Percentiles rank a stretch among this genome's conserved stretches.
Conservation (phyloP, 2,329 filamentous ascomycete species). For the Fusarium robinianum region DNA sequence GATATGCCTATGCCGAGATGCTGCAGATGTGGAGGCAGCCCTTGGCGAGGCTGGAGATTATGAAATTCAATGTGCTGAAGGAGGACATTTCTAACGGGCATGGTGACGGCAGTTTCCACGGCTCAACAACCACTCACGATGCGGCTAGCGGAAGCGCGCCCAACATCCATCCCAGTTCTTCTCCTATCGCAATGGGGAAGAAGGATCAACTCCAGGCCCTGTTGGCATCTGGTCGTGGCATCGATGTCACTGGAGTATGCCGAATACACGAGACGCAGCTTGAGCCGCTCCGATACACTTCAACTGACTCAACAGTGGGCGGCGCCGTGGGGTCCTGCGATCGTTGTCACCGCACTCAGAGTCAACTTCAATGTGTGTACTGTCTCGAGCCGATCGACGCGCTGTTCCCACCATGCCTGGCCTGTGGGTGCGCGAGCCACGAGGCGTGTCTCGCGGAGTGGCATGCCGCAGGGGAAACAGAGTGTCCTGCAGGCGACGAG, state of each 20-base stretch:
- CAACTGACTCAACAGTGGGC: conserved; percentile 44
- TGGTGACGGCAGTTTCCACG: conserved; percentile 41
- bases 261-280: conserved; percentile 65
- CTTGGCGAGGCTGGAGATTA: conserved; percentile 65
- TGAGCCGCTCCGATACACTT: conserved; percentile 58
- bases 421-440: conserved; percentile 66
- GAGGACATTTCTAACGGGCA: conserved; percentile 45
- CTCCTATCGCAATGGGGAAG: conserved; percentile 61
- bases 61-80: conserved; percentile 70
- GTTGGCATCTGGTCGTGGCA: conserved; percentile 58
- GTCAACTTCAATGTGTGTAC: conserved; percentile 64
- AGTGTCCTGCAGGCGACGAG: conserved; percentile 67
- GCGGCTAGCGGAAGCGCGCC: conserved; percentile 42
- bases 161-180: conserved; percentile 47
- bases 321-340: conserved; percentile 56
- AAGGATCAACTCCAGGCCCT: conserved; percentile 57
- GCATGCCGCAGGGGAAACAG: conserved; percentile 59
- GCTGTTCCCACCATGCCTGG: conserved; percentile 64
- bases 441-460: conserved; percentile 63
- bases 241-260: conserved; percentile 67
- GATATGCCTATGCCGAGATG: conserved; percentile 69
- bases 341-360: conserved; percentile 59
- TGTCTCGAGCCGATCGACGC: conserved; percentile 64
- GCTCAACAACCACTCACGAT: conserved; percentile 46
- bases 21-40: conserved; percentile 69